Conservation (phyloP, 257 asterid species). For the Rauvolfia tetraphylla region DNA sequence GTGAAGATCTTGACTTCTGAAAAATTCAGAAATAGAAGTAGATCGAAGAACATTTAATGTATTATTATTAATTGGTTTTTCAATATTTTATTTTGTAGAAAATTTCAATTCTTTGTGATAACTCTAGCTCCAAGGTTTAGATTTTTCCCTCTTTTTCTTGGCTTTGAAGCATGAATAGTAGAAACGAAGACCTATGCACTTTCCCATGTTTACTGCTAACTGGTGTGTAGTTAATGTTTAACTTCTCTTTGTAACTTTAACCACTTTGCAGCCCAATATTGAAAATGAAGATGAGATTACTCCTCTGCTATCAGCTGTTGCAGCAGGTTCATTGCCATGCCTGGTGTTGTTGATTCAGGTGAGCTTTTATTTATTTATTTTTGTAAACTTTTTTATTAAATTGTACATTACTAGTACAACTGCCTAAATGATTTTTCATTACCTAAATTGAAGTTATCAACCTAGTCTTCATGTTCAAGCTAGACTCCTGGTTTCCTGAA, state of each 20-base stretch:
- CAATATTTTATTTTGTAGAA: neutral
- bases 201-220: neutral
- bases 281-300: conserved; percentile 81
- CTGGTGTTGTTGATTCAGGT: conserved; percentile 79
- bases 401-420: neutral
- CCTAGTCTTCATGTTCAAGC: neutral
- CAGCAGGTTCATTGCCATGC: conserved; percentile 84
- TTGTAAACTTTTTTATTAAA: neutral
- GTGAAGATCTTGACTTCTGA: neutral
- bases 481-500: no score
- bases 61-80: neutral
- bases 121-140: neutral
- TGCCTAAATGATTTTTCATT: neutral
- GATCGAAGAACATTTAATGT: neutral
- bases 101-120: neutral
- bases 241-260: conserved; percentile 7
- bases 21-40: neutral
- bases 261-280: conserved; percentile 67
- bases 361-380: conserved; percentile 1
- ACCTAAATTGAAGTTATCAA: neutral
- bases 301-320: conserved; percentile 86
- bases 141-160: neutral
- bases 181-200: neutral
- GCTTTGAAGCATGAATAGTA: neutral
- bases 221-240: neutral